phyloP scores from a whole-genome alignment of 345 rosid species.

The Crucihimalaya himalaica region DNA sequence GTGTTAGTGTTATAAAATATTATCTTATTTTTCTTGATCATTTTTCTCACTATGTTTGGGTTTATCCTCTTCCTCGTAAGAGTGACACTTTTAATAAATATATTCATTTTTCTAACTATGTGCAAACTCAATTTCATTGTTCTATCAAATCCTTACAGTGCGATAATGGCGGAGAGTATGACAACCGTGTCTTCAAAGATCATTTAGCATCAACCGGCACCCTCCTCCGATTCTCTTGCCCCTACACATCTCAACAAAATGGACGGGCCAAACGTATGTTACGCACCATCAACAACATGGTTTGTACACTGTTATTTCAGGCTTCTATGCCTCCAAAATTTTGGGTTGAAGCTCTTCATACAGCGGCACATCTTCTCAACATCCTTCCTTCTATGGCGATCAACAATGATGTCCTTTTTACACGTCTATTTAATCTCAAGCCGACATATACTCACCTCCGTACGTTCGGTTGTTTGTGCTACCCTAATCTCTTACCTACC shows the following conservation, averaged over 20 bases:
- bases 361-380: neutral
- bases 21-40: too few relatives aligned
- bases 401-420: fast-evolving
- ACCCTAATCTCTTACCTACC: fast-evolving
- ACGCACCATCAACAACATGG: neutral
- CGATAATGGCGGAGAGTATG: neutral
- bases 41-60: too few relatives aligned
- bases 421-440: fast-evolving
- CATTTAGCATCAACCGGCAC: neutral
- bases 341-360: neutral
- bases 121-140: too few relatives aligned
- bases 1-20: too few relatives aligned
- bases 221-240: fast-evolving
- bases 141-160: neutral
- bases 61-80: neutral
- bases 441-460: neutral
- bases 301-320: neutral
- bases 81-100: fast-evolving
- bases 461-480: neutral
- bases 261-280: neutral
- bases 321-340: fast-evolving
- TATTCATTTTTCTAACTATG: too few relatives aligned
- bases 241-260: neutral
- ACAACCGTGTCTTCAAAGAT: neutral
- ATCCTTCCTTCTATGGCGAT: neutral